These are phyloP conservation scores for Orbilia brochopaga DNA, from an alignment of 2,329 filamentous ascomycete species.

Conservation along the genomic window DNA sequence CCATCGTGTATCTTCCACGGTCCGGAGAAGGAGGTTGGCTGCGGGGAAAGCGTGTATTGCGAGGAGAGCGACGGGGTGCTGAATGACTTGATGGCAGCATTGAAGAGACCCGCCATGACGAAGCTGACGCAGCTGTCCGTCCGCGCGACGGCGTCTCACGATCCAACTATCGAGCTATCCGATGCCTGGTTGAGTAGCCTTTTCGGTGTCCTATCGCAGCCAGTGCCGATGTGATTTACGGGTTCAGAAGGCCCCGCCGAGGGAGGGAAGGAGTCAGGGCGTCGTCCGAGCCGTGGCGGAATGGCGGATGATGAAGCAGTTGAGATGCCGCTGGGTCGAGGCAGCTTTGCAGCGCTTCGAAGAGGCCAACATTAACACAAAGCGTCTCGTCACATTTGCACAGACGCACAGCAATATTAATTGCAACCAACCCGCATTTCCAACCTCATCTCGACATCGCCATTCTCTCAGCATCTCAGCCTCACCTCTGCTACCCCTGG, in stretches of 20 bases:
- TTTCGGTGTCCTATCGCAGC: background rate
- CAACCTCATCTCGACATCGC: too few relatives aligned
- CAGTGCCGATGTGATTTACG: background rate
- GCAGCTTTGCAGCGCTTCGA: background rate
- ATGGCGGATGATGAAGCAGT: background rate
- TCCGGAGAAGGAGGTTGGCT: constrained; percentile 78
- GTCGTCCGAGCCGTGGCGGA: background rate
- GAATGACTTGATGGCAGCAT: constrained; percentile 90
- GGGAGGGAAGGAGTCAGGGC: background rate
- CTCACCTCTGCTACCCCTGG: background rate
- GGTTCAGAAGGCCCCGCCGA: background rate
- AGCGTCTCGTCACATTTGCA: background rate
- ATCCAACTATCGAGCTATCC: constrained; percentile 8
- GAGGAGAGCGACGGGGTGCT: constrained; percentile 85
- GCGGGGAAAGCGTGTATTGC: constrained; percentile 83
- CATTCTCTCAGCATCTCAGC: background rate
- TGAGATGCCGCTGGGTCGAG: background rate
- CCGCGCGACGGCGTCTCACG: background rate
- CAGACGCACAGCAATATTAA: too few relatives aligned
- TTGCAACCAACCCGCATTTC: too few relatives aligned
- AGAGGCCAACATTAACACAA: constrained; percentile 5
- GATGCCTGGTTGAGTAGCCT: background rate
- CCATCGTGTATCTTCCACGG: constrained; percentile 98
- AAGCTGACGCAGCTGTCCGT: background rate
- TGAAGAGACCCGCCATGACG: constrained; percentile 73